These are phyloP conservation scores for Blepharisma stoltei DNA, from an alignment of 73 alveolate species.

Conservation along the genomic window DNA sequence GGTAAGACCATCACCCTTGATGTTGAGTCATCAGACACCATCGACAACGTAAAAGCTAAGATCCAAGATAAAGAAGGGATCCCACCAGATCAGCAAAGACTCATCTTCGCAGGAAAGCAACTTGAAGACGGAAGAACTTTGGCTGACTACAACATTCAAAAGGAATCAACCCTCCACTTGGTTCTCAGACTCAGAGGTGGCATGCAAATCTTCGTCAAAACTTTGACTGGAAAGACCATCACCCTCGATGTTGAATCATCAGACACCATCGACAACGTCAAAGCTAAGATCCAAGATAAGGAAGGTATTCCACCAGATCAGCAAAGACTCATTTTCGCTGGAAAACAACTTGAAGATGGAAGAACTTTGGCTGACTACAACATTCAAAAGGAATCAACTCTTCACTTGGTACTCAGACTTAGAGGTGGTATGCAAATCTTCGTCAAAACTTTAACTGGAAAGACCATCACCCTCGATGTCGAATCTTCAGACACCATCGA, in stretches of 20 bases:
- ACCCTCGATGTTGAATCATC: slow-evolving; percentile 27
- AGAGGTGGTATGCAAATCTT: slow-evolving; percentile 46
- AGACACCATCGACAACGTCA: slow-evolving; percentile 24
- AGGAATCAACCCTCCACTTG: background rate
- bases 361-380: slow-evolving; percentile 24
- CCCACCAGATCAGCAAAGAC: slow-evolving; percentile 27
- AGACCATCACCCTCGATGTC: slow-evolving; percentile 21
- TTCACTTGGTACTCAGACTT: slow-evolving; percentile 32
- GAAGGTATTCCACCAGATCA: slow-evolving; percentile 27
- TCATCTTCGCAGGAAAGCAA: slow-evolving; percentile 13
- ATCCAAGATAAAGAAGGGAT: slow-evolving; percentile 23
- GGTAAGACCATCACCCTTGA: background rate
- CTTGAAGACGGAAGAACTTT: slow-evolving; percentile 26
- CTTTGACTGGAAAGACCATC: slow-evolving; percentile 12
- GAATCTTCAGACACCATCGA: slow-evolving; percentile 26
- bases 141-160: background rate
- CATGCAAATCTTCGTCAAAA: slow-evolving; percentile 27
- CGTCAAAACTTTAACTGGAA: slow-evolving; percentile 10
- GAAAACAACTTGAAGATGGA: slow-evolving; percentile 16
- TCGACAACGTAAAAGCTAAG: background rate
- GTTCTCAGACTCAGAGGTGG: slow-evolving; percentile 31
- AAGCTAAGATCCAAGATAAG: slow-evolving; percentile 25
- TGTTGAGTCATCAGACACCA: background rate
- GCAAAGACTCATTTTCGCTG: slow-evolving; percentile 8
- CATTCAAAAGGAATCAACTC: slow-evolving; percentile 26